A percentile compares a stretch with the other conserved stretches of the same genome.
phyloP scores from a whole-genome alignment of 73 alveolate genomes.

The Tetrahymena malaccensis region DNA sequence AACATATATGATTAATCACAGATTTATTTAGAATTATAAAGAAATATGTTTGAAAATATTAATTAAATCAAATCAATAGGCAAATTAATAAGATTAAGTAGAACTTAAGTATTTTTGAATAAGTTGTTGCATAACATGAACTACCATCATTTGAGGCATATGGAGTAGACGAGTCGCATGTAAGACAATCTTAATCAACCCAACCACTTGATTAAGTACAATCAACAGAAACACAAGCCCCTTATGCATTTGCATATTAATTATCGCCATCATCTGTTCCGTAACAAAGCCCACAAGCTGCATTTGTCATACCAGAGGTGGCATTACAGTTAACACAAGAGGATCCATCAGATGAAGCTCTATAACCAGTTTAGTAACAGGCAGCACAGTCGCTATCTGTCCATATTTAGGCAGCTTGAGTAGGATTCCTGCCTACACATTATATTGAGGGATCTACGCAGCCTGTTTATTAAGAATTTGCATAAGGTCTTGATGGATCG shows the following conservation, averaged over 20 bases:
- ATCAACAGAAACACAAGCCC: background rate
- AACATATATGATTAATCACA: too few relatives aligned
- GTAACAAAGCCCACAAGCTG: background rate
- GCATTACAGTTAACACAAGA: background rate
- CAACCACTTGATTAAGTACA: background rate
- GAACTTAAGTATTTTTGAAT: background rate
- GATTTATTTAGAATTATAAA: background rate
- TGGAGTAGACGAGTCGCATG: background rate
- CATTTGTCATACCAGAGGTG: background rate
- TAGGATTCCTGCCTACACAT: background rate
- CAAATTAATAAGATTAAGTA: too few relatives aligned
- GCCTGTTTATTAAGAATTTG: background rate
- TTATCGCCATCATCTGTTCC: background rate
- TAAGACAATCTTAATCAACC: background rate
- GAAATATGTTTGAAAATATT: too few relatives aligned
- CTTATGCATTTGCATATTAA: background rate
- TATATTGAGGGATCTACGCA: background rate
- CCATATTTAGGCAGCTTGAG: background rate
- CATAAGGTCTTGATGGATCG: background rate
- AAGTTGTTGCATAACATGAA: background rate
- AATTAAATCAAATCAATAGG: background rate
- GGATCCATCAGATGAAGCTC: background rate
- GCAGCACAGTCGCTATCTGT: background rate
- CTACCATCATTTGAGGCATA: background rate
- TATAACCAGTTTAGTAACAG: background rate